Evolutionary conservation across 192 early-diverging fungal genomes (phyloP), one percentile per base, ranked within the genome.

Genomic region (Radiomyces spectabilis): DNA sequence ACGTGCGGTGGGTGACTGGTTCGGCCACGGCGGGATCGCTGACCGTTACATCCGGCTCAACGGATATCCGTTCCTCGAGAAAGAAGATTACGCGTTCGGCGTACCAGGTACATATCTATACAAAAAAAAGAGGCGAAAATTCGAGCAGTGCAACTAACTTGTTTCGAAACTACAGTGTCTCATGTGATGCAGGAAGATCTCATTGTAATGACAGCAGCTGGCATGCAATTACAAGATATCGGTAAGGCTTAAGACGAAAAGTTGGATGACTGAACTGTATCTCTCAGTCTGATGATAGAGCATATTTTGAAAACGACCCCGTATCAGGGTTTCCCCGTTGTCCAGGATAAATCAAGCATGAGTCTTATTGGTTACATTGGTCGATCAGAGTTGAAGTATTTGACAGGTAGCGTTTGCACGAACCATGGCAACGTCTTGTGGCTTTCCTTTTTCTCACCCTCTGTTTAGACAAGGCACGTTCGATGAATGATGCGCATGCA

Each of bases 21-120:
- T 91, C 59, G 83, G 77, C 31, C 74, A 73, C 44, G 86, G 84
- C 25, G 88, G 88, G 7, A 88, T 93, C 44, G 75, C 73, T 53
- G 88, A 92, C 61, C 83, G 84, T 29, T 80, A 85, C 37, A 91
- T 92, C 30, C 74, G 81, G 37, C 62, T 89, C 39, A 88, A 89
- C 42, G 85, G 86, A 2, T 74, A 85, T 44, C 90, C 90, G 3
- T 86, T 87, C 51, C 59, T 88, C 27, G 87, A 88, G 57, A 87
- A 86, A 34, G 79, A 79, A 30, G 83, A 85, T 22, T 72, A 82
- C 53, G 68, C 74, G n/a, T 78, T 83, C 58, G 80, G 76, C 6
- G 74, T 72, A 4, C 73, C 74, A 48, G 66, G 65, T 67, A 55
- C 25, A 10, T 21, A 5, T 21, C n/a, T 25, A 44, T 34, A 18